Conservation (phyloP, 2,329 filamentous ascomycete genomes). For the Calonectria pauciramosa region DNA sequence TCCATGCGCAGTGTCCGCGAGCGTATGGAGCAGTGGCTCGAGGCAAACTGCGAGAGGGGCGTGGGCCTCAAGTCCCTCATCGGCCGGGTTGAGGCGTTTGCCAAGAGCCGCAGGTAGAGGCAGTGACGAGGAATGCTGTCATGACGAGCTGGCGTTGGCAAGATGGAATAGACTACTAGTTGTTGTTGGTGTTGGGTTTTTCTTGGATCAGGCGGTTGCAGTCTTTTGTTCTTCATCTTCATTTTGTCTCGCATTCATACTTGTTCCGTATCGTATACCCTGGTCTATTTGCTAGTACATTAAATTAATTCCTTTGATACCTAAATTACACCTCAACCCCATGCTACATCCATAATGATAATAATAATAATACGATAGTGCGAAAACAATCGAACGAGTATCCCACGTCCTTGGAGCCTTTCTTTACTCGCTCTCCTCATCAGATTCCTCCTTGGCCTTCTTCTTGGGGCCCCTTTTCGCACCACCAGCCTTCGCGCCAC, state of each 20-base stretch:
- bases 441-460: slow-evolving; percentile 49
- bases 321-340: slow-evolving; percentile 8
- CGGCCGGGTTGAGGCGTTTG: slow-evolving; percentile 70
- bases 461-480: slow-evolving; percentile 56
- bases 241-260: not conserved
- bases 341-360: not conserved
- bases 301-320: slow-evolving; percentile 1
- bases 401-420: not conserved
- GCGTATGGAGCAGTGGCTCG: slow-evolving; percentile 88
- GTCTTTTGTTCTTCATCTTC: slow-evolving; percentile 6
- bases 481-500: slow-evolving; percentile 35
- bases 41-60: slow-evolving; percentile 85
- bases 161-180: slow-evolving; percentile 11
- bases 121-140: not conserved
- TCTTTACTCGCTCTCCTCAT: slow-evolving; percentile 51
- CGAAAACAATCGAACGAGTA: not conserved
- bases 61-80: slow-evolving; percentile 79
- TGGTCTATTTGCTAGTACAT: not conserved
- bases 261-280: not conserved
- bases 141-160: slow-evolving; percentile 34
- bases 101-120: slow-evolving; percentile 52
- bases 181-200: slow-evolving; percentile 8
- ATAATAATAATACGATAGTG: not conserved
- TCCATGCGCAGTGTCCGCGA: slow-evolving; percentile 78
- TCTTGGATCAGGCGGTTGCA: slow-evolving; percentile 2